Evolutionary conservation across 129 eudicot genomes (phyloP).

Genomic region (Escallonia herrerae): DNA sequence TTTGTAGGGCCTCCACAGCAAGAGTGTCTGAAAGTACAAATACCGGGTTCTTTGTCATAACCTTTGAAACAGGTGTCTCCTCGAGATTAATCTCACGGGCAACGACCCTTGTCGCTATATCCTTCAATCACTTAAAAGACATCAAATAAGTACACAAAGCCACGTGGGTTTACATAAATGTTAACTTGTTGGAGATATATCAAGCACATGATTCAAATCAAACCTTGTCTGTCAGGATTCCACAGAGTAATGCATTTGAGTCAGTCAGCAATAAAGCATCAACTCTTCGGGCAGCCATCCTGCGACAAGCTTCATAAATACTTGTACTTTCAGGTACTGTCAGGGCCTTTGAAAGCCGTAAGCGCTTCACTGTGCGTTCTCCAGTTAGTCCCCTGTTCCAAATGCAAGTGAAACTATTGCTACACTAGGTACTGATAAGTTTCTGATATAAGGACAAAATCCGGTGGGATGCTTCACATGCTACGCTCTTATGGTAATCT

Average conservation of each 20-base stretch:
- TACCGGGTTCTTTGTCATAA: constrained; percentile 90
- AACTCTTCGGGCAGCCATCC: constrained; percentile 90
- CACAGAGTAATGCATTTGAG: constrained; percentile 88
- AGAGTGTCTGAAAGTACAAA: constrained; percentile 94
- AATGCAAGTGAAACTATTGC: background rate
- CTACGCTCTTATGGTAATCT: no score
- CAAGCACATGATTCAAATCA: constrained; percentile 2
- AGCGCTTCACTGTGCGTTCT: constrained; percentile 87
- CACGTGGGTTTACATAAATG: no score
- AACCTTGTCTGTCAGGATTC: constrained; percentile 94
- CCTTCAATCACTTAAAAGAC: constrained; percentile 37
- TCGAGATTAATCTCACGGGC: constrained; percentile 81
- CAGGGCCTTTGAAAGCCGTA: constrained; percentile 86
- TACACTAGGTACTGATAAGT: no score
- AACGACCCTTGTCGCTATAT: constrained; percentile 83
- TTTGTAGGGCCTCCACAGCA: constrained; percentile 97
- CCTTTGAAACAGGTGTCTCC: constrained; percentile 86
- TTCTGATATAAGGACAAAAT: no score
- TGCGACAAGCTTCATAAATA: constrained; percentile 78
- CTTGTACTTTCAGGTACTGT: constrained; percentile 86
- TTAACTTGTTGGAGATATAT: background rate
- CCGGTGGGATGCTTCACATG: no score
- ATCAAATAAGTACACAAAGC: background rate
- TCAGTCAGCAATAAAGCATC: constrained; percentile 94
- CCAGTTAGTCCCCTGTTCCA: constrained; percentile 78